These are phyloP conservation scores for Malania oleifera DNA, from an alignment of 164 flowering plant species.

Conservation along the genomic window DNA sequence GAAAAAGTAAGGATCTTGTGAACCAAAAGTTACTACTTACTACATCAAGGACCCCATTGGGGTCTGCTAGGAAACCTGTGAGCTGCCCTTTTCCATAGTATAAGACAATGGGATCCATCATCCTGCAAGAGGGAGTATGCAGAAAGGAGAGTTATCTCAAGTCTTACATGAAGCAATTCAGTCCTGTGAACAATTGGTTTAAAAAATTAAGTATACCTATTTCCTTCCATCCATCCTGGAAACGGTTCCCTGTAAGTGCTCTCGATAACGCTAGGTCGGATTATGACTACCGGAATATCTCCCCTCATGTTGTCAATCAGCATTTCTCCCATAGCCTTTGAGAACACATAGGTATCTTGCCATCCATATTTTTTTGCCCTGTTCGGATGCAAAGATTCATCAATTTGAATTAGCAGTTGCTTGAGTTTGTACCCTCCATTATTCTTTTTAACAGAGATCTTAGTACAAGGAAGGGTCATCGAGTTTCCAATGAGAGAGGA, in stretches of 20 bases:
- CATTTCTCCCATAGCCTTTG: slow-evolving; percentile 99
- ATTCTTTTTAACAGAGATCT: too few species aligned
- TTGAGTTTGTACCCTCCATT: too few species aligned
- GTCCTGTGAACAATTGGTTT: not conserved
- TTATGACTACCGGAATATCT: slow-evolving; percentile 69
- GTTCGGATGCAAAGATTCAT: slow-evolving; percentile 9
- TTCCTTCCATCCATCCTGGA: slow-evolving; percentile 99
- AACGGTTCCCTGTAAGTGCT: slow-evolving; percentile 82
- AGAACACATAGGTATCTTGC: slow-evolving; percentile 93
- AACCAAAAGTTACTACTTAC: slow-evolving; percentile 32
- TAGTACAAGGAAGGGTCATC: too few species aligned
- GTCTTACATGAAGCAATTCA: not conserved
- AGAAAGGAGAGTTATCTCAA: not conserved
- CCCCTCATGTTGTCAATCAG: slow-evolving; percentile 70
- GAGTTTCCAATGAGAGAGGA: not conserved
- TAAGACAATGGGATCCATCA: slow-evolving; percentile 90
- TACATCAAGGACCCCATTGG: slow-evolving; percentile 80
- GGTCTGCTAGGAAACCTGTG: slow-evolving; percentile 80
- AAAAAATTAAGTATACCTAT: slow-evolving; percentile 36
- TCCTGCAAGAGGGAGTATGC: slow-evolving; percentile 32
- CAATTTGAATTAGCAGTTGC: too few species aligned
- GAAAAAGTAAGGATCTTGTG: not conserved
- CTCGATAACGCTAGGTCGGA: slow-evolving; percentile 86
- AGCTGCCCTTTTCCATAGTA: slow-evolving; percentile 93
- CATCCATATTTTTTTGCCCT: slow-evolving; percentile 89